These are phyloP conservation scores for Mycena filopes DNA, from an alignment of 768 basidiomycete genomes.

Conservation along the genomic window DNA sequence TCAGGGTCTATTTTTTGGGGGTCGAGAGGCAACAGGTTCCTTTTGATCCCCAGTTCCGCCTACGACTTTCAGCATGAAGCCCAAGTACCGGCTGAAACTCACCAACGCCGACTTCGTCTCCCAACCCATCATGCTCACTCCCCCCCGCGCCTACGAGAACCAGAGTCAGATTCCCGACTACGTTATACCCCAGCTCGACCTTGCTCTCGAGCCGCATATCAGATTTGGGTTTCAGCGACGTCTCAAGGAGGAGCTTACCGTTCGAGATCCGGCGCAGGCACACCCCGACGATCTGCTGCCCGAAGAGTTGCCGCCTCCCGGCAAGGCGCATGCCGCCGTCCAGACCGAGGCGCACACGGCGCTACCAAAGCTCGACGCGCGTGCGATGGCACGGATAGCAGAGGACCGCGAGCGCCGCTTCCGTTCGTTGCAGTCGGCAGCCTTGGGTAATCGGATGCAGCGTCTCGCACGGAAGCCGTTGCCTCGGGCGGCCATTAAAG, in stretches of 20 bases:
- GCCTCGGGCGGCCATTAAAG: neutral
- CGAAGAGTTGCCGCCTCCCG: neutral
- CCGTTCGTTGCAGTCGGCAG: neutral
- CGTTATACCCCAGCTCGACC: neutral
- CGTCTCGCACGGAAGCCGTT: no score
- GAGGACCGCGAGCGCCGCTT: conserved; percentile 1
- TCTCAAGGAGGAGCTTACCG: neutral
- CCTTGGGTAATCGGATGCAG: neutral
- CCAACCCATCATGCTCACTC: neutral
- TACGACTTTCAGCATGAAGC: no score
- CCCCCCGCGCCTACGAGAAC: neutral
- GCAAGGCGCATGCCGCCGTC: neutral
- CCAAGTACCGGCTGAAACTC: neutral
- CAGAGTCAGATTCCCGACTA: neutral
- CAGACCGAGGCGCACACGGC: neutral
- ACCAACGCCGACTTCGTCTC: neutral
- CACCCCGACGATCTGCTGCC: neutral
- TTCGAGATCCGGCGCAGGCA: neutral
- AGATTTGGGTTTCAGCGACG: neutral
- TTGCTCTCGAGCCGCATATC: neutral
- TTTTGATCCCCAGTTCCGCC: no score
- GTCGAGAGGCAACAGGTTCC: no score
- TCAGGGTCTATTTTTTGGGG: no score
- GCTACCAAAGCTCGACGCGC: neutral
- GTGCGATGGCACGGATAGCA: neutral